A percentile compares a stretch with the other conserved stretches of the same genome.
These are phyloP conservation scores for Eucalyptus erythrocorys DNA, from an alignment of 345 rosid genomes.

Conservation along the genomic window DNA sequence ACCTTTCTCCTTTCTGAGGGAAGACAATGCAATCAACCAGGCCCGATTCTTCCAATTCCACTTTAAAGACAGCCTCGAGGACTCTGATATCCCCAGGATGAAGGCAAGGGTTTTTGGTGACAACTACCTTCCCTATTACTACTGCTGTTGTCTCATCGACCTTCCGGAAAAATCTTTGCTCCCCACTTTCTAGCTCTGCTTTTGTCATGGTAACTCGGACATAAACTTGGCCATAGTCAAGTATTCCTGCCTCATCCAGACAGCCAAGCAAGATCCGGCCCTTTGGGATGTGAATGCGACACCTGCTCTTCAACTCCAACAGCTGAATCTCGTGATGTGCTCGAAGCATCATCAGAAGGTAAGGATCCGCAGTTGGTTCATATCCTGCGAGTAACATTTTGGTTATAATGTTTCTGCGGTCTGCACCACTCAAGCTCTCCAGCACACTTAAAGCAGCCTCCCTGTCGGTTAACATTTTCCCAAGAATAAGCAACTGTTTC, in stretches of 20 bases:
- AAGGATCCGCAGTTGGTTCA: constrained; percentile 64
- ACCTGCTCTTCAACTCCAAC: constrained; percentile 58
- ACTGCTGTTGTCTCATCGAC: constrained; percentile 57
- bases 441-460: constrained; percentile 61
- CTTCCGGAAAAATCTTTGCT: constrained; percentile 40
- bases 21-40: constrained; percentile 70
- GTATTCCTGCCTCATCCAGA: constrained; percentile 65
- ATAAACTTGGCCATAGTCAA: constrained; percentile 83
- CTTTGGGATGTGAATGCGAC: constrained; percentile 70
- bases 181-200: constrained; percentile 40
- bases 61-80: constrained; percentile 61
- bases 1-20: constrained; percentile 86
- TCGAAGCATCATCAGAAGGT: constrained; percentile 83
- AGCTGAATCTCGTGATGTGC: constrained; percentile 54
- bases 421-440: constrained; percentile 44
- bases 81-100: constrained; percentile 95
- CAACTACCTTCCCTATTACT: constrained; percentile 60
- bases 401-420: constrained; percentile 40
- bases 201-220: constrained; percentile 57
- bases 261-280: constrained; percentile 83
- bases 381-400: constrained; percentile 73
- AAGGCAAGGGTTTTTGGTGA: constrained; percentile 94
- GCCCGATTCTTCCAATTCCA: constrained; percentile 52
- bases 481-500: constrained; percentile 45
- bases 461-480: constrained; percentile 48